Evolutionary conservation across 345 rosid species (phyloP).

Genomic region (Mallotus nudiflorus): DNA sequence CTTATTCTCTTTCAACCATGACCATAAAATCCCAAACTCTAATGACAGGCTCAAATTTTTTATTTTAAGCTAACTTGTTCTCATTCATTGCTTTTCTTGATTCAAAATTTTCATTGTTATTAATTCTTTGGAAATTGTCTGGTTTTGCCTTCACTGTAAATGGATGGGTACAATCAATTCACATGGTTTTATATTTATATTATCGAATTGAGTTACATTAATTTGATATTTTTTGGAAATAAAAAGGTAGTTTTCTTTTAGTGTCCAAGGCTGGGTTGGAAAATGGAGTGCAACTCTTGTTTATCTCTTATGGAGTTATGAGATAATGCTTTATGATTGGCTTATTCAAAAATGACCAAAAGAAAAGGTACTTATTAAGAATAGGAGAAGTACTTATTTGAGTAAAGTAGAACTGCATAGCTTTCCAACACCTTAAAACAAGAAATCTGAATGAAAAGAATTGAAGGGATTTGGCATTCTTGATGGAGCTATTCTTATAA

Average conservation of each 20-base stretch:
- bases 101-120: too few relatives aligned
- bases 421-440: slow-evolving; percentile 67
- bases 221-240: neutral
- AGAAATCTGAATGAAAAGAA: slow-evolving; percentile 53
- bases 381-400: slow-evolving; percentile 86
- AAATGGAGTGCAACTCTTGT: neutral
- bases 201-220: neutral
- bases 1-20: too few relatives aligned
- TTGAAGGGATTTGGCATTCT: slow-evolving; percentile 95
- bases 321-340: neutral
- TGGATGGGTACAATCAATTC: neutral
- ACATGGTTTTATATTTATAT: neutral
- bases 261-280: neutral
- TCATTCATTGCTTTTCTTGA: too few relatives aligned
- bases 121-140: too few relatives aligned
- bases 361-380: too few relatives aligned
- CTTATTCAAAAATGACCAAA: slow-evolving; percentile 28
- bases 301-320: neutral
- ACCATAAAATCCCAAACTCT: too few relatives aligned
- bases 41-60: too few relatives aligned
- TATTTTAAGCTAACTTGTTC: too few relatives aligned
- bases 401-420: slow-evolving; percentile 77
- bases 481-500: slow-evolving; percentile 77
- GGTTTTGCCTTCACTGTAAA: too few relatives aligned
- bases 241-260: neutral